Evolutionary conservation across 495 filamentous ascomycete species (phyloP).

Genomic region (Daldinia grandis): DNA sequence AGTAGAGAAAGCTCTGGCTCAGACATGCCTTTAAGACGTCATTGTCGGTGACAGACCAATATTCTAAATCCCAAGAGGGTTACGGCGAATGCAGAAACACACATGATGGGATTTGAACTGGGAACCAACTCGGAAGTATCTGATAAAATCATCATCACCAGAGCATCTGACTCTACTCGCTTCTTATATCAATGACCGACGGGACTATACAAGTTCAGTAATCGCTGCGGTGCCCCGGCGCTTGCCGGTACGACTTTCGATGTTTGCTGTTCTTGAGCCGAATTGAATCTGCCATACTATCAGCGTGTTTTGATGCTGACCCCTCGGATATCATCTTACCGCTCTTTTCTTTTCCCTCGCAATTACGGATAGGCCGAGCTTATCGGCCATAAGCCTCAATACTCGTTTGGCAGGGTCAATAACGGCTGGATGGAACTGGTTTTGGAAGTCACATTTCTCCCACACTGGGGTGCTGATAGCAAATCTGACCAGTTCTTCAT

Average conservation of each 20-base stretch:
- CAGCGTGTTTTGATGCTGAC: constrained; percentile 8
- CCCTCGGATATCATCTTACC: constrained; percentile 48
- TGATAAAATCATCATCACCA: constrained; percentile 65
- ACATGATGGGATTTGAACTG: constrained; percentile 35
- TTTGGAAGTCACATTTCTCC: constrained; percentile 85
- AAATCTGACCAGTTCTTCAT: constrained; percentile 85
- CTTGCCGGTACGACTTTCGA: constrained; percentile 68
- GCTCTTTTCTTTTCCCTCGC: constrained; percentile 92
- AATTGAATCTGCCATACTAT: constrained; percentile 72
- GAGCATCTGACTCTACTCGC: constrained; percentile 16
- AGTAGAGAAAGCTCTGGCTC: constrained; percentile 44
- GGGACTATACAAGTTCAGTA: constrained; percentile 39
- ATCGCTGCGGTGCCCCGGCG: constrained; percentile 72
- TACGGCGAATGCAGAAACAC: constrained; percentile 43
- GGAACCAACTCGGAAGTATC: constrained; percentile 66
- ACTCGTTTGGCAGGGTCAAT: constrained; percentile 84
- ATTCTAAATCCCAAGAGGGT: constrained; percentile 37
- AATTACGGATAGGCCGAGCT: constrained; percentile 72
- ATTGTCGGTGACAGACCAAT: constrained; percentile 47
- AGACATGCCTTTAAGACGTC: constrained; percentile 60
- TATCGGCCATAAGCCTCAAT: constrained; percentile 78
- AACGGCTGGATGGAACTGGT: constrained; percentile 47
- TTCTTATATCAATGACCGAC: neutral
- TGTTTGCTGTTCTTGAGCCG: constrained; percentile 84
- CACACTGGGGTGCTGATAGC: constrained; percentile 75